These are phyloP conservation scores for Apiospora koreana DNA, from an alignment of 2,329 filamentous ascomycete genomes.

Conservation along the genomic window DNA sequence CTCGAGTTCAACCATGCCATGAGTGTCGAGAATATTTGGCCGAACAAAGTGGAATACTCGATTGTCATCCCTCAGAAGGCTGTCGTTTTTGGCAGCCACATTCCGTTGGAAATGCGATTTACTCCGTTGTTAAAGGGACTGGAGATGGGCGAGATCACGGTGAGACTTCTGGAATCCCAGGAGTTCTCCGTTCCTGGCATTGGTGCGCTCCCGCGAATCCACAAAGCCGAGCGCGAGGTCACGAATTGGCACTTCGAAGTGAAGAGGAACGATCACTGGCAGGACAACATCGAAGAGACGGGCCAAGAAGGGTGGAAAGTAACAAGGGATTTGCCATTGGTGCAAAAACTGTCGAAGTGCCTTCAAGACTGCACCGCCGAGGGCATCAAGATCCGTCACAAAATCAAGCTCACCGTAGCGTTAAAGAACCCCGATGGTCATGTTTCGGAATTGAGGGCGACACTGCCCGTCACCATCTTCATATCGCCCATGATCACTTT, in stretches of 20 bases:
- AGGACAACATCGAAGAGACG: conserved; percentile 67
- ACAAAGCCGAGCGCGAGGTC: conserved; percentile 66
- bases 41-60: conserved; percentile 95
- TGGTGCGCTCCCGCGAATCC: conserved; percentile 50
- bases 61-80: conserved; percentile 93
- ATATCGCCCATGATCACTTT: conserved; percentile 93
- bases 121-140: conserved; percentile 88
- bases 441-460: conserved; percentile 86
- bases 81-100: conserved; percentile 85
- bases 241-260: conserved; percentile 58
- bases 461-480: conserved; percentile 87
- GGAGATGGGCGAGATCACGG: conserved; percentile 77
- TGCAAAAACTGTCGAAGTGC: conserved; percentile 79
- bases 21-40: conserved; percentile 97
- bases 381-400: conserved; percentile 90
- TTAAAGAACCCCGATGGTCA: conserved; percentile 95
- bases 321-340: conserved; percentile 67
- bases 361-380: conserved; percentile 87
- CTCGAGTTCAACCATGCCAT: conserved; percentile 83
- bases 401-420: conserved; percentile 87
- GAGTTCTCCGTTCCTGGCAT: conserved; percentile 60
- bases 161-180: conserved; percentile 78
- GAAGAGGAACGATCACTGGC: conserved; percentile 63
- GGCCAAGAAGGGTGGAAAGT: conserved; percentile 66
- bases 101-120: conserved; percentile 83